phyloP scores from a whole-genome alignment of 768 basidiomycete species.

The Phlebiopsis gigantea region DNA sequence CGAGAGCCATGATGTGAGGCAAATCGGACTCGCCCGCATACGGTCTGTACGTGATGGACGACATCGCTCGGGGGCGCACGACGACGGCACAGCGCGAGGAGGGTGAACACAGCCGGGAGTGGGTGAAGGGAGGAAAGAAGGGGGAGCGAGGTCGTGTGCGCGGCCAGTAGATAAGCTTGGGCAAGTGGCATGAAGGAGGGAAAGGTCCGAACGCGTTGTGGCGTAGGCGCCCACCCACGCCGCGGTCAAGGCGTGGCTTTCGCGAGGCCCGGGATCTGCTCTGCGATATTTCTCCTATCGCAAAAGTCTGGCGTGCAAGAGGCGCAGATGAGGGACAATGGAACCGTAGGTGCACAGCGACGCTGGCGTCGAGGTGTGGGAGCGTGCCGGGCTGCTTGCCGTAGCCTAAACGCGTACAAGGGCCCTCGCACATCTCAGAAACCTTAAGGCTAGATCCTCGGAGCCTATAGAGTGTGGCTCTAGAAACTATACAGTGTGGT shows the following conservation, averaged over 20 bases:
- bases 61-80: neutral
- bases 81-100: too few relatives aligned
- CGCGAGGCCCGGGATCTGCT: neutral
- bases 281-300: neutral
- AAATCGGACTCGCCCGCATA: slow-evolving; percentile 77
- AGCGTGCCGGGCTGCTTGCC: too few relatives aligned
- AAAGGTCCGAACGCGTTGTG: slow-evolving; percentile 1
- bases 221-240: neutral
- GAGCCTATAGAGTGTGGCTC: too few relatives aligned
- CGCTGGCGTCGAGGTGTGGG: too few relatives aligned
- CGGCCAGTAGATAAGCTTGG: neutral
- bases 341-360: too few relatives aligned
- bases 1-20: slow-evolving; percentile 78
- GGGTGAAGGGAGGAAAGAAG: neutral
- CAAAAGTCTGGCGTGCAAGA: neutral
- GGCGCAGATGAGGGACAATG: neutral
- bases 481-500: too few relatives aligned
- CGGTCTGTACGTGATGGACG: slow-evolving; percentile 55
- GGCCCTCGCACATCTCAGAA: too few relatives aligned
- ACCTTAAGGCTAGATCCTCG: too few relatives aligned
- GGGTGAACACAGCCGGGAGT: too few relatives aligned
- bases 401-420: too few relatives aligned
- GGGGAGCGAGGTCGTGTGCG: neutral
- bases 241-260: neutral
- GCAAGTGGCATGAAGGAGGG: neutral